Evolutionary conservation across 352 stramenopile genomes (phyloP).

Genomic region (Hyaloperonospora brassicae): DNA sequence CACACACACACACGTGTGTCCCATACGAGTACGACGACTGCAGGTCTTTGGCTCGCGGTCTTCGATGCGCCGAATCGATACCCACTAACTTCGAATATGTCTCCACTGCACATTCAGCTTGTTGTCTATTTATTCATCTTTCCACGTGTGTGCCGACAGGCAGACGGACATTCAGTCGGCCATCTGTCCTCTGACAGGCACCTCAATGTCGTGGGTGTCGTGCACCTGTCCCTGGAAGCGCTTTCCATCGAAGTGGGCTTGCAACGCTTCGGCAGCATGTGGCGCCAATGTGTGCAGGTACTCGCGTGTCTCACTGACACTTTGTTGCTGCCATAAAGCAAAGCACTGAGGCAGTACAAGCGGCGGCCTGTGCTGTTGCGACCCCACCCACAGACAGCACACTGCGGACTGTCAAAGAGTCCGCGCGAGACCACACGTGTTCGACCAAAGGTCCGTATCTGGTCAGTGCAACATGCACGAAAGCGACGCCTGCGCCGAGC

Average conservation of each 20-base stretch:
- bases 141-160: constrained; percentile 91
- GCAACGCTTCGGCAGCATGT: constrained; percentile 49
- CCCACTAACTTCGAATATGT: constrained; percentile 4
- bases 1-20: too few relatives aligned
- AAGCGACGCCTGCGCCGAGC: constrained; percentile 76
- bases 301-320: constrained; percentile 30
- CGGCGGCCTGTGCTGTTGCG: constrained; percentile 87
- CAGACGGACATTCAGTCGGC: constrained; percentile 82
- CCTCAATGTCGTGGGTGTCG: constrained; percentile 72
- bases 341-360: constrained; percentile 80
- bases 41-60: too few relatives aligned
- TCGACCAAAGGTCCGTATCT: constrained; percentile 16
- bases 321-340: constrained; percentile 73
- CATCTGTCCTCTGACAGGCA: constrained; percentile 90
- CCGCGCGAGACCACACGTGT: constrained; percentile 88
- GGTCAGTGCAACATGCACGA: constrained; percentile 66
- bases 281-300: constrained; percentile 65
- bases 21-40: too few relatives aligned
- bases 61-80: too few relatives aligned
- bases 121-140: constrained; percentile 78
- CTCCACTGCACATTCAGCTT: constrained; percentile 27
- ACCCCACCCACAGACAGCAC: constrained; percentile 90
- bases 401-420: constrained; percentile 83
- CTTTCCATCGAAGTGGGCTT: constrained; percentile 80
- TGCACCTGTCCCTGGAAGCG: constrained; percentile 88